Percentiles rank a stretch among this genome's conserved stretches.
Conservation (phyloP, 1,139 yeast species). For the Blastobotrys indianensis region DNA sequence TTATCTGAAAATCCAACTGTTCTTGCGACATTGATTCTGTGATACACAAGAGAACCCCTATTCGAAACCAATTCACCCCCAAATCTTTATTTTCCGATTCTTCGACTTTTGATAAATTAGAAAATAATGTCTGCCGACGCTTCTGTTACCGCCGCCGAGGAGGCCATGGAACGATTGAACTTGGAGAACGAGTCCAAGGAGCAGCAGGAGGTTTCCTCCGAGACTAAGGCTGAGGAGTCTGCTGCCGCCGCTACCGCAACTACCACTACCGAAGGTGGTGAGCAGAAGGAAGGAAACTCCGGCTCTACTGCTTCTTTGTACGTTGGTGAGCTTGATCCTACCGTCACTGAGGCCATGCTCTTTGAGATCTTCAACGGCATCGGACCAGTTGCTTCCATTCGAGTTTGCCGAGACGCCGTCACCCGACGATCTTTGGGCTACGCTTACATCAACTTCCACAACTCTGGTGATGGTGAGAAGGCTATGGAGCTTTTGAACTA, state of each 20-base stretch:
- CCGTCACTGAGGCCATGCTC: slow-evolving; percentile 89
- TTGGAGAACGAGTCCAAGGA: slow-evolving; percentile 25
- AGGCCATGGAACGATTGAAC: slow-evolving; percentile 36
- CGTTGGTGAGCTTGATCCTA: slow-evolving; percentile 94
- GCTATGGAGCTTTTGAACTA: slow-evolving; percentile 97
- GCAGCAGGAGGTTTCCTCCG: slow-evolving; percentile 6
- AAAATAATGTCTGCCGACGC: slow-evolving; percentile 33
- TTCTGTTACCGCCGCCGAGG: slow-evolving; percentile 37
- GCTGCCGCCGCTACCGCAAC: slow-evolving; percentile 12
- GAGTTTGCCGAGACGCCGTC: slow-evolving; percentile 98
- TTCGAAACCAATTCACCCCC: background rate
- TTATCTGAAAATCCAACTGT: slow-evolving; percentile 1
- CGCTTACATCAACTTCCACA: slow-evolving; percentile 96
- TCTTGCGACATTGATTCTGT: background rate
- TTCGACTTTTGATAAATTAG: background rate
- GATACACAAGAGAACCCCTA: slow-evolving; percentile 6
- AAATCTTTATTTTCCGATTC: background rate
- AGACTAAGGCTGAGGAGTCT: slow-evolving; percentile 9
- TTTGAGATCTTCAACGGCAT: slow-evolving; percentile 92
- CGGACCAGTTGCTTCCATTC: slow-evolving; percentile 94
- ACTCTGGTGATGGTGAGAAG: slow-evolving; percentile 82
- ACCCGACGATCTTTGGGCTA: slow-evolving; percentile 96
- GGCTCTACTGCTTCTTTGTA: slow-evolving; percentile 67
- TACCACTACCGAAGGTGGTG: slow-evolving; percentile 17
- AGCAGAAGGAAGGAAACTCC: slow-evolving; percentile 22